phyloP scores from a whole-genome alignment of 768 basidiomycete species.

The Leccinum truebloodii region DNA sequence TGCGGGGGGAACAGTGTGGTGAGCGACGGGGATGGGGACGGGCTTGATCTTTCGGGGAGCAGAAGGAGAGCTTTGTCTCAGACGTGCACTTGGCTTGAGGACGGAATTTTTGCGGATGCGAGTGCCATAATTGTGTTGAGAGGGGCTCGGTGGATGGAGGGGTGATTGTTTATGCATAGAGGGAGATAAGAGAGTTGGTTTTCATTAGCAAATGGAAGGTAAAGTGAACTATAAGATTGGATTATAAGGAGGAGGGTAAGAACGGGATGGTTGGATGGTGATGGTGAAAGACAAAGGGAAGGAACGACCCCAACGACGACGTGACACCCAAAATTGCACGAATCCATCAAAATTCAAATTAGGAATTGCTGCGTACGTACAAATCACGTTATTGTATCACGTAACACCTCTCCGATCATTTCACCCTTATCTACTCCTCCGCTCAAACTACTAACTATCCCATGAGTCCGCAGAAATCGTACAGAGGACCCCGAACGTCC shows the following conservation, averaged over 20 bases:
- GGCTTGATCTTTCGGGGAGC: slow-evolving; percentile 36
- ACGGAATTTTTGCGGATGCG: slow-evolving; percentile 52
- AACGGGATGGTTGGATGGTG: slow-evolving; percentile 21
- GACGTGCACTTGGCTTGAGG: slow-evolving; percentile 54
- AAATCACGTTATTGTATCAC: slow-evolving; percentile 30
- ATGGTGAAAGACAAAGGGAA: slow-evolving; percentile 31
- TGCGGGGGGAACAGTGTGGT: slow-evolving; percentile 18
- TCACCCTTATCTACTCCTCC: slow-evolving; percentile 14
- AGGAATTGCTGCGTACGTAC: slow-evolving; percentile 30
- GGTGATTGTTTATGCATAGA: slow-evolving; percentile 14
- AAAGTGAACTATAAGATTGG: slow-evolving; percentile 12
- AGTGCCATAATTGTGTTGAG: slow-evolving; percentile 50
- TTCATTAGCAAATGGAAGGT: slow-evolving; percentile 26
- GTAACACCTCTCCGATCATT: slow-evolving; percentile 31
- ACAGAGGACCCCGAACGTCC: neutral
- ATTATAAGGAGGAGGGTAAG: slow-evolving; percentile 17
- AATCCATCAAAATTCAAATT: slow-evolving; percentile 37
- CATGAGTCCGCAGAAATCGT: neutral
- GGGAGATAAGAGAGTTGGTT: slow-evolving; percentile 2
- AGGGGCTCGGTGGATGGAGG: slow-evolving; percentile 9
- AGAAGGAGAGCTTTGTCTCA: slow-evolving; percentile 45
- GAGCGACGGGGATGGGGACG: slow-evolving; percentile 26
- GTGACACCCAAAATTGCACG: slow-evolving; percentile 34
- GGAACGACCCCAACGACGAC: slow-evolving; percentile 24
- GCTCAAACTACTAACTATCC: neutral